Conservation (phyloP, 2,329 filamentous ascomycete species). For the Cladosporium sp. region DNA sequence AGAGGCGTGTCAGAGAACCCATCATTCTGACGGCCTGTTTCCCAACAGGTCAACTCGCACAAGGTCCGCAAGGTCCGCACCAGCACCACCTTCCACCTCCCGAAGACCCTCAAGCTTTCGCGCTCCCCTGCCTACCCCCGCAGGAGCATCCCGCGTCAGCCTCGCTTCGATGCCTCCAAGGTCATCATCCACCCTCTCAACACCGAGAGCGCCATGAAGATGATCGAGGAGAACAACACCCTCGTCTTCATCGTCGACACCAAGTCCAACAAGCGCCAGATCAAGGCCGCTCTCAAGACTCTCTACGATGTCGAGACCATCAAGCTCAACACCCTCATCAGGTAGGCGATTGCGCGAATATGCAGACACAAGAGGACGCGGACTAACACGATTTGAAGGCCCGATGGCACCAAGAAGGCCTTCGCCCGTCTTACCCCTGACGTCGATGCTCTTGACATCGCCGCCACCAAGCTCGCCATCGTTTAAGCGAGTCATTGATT, state of each 20-base stretch:
- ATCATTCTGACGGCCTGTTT: conserved; percentile 50
- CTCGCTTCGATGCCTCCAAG: conserved; percentile 95
- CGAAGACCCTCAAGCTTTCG: conserved; percentile 91
- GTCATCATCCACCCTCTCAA: conserved; percentile 97
- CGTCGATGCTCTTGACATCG: conserved; percentile 98
- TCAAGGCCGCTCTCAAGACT: conserved; percentile 97
- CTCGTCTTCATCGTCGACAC: conserved; percentile 50
- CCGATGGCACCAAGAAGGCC: conserved; percentile 98
- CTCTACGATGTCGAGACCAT: conserved; percentile 96
- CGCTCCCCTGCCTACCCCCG: conserved; percentile 93
- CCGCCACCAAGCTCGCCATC: conserved; percentile 96
- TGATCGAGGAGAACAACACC: conserved; percentile 99
- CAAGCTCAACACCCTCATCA: conserved; percentile 99
- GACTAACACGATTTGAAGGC: conserved; percentile 49
- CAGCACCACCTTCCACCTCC: conserved; percentile 93
- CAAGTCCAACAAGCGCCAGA: conserved; percentile 99
- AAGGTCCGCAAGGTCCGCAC: conserved; percentile 91
- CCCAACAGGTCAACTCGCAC: conserved; percentile 63
- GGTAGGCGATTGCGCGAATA: conserved; percentile 50
- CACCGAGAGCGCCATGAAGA: conserved; percentile 99
- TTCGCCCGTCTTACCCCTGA: conserved; percentile 93
- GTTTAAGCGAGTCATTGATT: conserved; percentile 62
- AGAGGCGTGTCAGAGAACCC: conserved; percentile 47
- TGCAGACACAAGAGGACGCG: neutral
- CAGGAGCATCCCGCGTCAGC: conserved; percentile 85